A percentile compares a stretch with the other conserved stretches of the same genome.
Evolutionary conservation across 441 rosid species (phyloP).

Genomic region (Euphorbia corollata): DNA sequence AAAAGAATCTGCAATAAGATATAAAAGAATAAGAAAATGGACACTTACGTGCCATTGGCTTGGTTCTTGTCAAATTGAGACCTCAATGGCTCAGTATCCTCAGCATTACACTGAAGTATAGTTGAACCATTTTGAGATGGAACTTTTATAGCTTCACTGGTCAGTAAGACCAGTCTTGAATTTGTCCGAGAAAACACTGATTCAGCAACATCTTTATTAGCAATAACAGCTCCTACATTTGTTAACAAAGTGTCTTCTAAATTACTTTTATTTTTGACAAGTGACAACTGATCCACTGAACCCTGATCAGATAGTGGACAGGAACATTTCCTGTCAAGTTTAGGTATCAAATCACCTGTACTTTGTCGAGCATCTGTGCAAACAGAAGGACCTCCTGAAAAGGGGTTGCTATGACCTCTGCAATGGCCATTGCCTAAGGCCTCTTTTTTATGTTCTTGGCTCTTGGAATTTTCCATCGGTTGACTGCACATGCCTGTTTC

Average conservation of each 20-base stretch:
- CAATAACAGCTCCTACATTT: constrained; percentile 24
- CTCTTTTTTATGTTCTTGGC: constrained; percentile 28
- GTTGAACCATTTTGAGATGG: constrained; percentile 22
- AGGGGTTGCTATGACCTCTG: constrained; percentile 16
- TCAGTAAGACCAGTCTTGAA: constrained; percentile 22
- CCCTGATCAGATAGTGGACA: constrained; percentile 5
- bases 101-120: constrained; percentile 22
- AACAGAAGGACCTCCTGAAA: constrained; percentile 22
- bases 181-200: constrained; percentile 21
- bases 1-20: background rate
- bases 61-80: constrained; percentile 31
- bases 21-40: background rate
- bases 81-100: constrained; percentile 26
- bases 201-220: constrained; percentile 20
- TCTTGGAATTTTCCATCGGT: constrained; percentile 21
- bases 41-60: constrained; percentile 38
- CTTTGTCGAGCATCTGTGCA: constrained; percentile 24
- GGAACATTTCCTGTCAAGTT: constrained; percentile 21
- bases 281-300: constrained; percentile 23
- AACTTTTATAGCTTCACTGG: constrained; percentile 21
- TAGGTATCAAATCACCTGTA: constrained; percentile 17
- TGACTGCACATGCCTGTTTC: constrained; percentile 22
- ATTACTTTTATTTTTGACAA: constrained; percentile 29
- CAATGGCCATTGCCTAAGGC: constrained; percentile 20
- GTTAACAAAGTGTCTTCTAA: constrained; percentile 22